Evolutionary conservation across 495 filamentous ascomycete species (phyloP), one percentile per base, ranked within the genome.

Genomic region (Amorphotheca resinae): DNA sequence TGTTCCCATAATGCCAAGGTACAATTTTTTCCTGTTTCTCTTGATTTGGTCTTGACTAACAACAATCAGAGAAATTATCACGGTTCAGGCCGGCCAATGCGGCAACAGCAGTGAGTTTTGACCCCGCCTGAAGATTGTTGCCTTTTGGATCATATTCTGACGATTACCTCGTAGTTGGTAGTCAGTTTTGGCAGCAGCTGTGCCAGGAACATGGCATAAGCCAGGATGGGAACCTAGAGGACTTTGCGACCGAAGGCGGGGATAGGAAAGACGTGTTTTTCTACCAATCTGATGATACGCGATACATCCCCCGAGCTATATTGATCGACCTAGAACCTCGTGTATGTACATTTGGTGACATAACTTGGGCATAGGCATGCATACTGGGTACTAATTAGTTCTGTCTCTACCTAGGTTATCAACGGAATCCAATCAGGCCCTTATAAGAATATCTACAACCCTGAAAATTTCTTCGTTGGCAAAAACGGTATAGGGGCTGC

Each of bases 191-290:
- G 87, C 87, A 94, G 66, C 87, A 94, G 65, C 75, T 95, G 22
- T 95, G 91, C 62, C 83, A 85, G 63, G 91, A 98, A 59, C 91
- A 98, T 60, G 93, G 93, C 36, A 98, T 98, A 64, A 94, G 79
- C 51, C 84, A 91, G 58, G 87, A 95, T 66, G 91, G 91, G 25
- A 95, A 95, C 56, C 73, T 98, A 33, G 87, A 93, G 63, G 85
- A 93, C 55, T 93, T 87, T 64, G 88, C 91, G 55, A 93, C 85
- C 38, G 88, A 95, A 58, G 93, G 91, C 48, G 87, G 87, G 35
- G 91, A 98, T 64, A 77, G 91, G 55, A 98, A 98, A 61, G 91
- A 98, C 63, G 91, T 96, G 38, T 98, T 98, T 65, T 98, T 95
- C 74, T 98, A 98, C 63, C 91, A 96, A 70, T 86, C 80, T 43